These are phyloP conservation scores for Sporothrix brunneoviolacea DNA, from an alignment of 2,329 filamentous ascomycete genomes.

Conservation along the genomic window DNA sequence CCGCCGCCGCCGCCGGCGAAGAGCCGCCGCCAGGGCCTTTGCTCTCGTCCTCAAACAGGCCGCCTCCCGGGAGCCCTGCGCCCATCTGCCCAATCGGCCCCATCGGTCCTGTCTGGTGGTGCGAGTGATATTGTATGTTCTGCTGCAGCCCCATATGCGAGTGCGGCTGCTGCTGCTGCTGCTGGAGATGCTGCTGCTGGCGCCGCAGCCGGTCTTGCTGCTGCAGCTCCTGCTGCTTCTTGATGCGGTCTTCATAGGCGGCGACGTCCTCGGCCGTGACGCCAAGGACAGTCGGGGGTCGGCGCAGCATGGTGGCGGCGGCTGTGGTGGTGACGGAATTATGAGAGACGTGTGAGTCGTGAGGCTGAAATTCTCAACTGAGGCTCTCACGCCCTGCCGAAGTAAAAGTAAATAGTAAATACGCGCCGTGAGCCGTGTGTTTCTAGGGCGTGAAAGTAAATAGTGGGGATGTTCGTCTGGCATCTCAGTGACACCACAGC, in stretches of 20 bases:
- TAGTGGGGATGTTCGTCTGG: neutral
- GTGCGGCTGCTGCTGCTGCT: constrained; percentile 8
- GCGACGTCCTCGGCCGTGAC: constrained; percentile 66
- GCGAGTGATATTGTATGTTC: neutral
- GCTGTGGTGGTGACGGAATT: neutral
- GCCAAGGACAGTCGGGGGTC: constrained; percentile 59
- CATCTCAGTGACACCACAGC: neutral
- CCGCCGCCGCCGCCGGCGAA: neutral
- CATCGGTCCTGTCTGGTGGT: neutral
- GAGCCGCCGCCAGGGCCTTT: neutral
- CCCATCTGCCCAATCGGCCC: neutral
- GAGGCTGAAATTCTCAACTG: no score
- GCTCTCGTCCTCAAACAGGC: neutral
- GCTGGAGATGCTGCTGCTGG: constrained; percentile 9
- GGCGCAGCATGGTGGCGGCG: constrained; percentile 27
- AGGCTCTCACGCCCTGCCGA: no score
- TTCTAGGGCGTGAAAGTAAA: constrained; percentile 11
- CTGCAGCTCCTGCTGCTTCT: constrained; percentile 14
- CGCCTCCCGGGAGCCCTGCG: no score
- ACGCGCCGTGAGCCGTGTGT: constrained; percentile 1
- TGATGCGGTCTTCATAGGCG: constrained; percentile 57
- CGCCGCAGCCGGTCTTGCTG: constrained; percentile 3
- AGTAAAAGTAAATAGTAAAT: neutral
- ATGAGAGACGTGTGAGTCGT: neutral
- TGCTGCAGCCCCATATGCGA: neutral